Base-by-base conservation (phyloP, 169 alveolate species). In the Plasmodium blacklocki region DNA sequence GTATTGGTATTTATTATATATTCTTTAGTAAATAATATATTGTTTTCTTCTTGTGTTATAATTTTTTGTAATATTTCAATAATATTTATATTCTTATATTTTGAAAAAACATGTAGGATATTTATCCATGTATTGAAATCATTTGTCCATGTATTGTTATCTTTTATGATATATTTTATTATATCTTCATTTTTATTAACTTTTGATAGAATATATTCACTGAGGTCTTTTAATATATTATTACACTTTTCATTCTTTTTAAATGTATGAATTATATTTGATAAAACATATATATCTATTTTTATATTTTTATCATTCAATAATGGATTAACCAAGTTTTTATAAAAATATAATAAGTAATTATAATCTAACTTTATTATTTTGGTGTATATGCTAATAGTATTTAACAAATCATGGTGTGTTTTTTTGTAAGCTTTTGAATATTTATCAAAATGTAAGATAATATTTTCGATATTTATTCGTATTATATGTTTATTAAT, bases 191-290 rank as follows among this genome's bases (percentile, higher is more conserved):
- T 50, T 21, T 32, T 18, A 21, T 26, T 2, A 32, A 74, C 19
- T 18, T 45, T 39, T 8, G 23, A 6, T 15, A 58, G 5, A 19
- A 78, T 78, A 15, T 50, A 45, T 15, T 78, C 71, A 26, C 54
- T 59, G 12, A 78, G 15, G 66, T 78, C 59, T 49, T 66, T 66
- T 71, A 78, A 23, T 32, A 78, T 32, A 39, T 50, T 18, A 45
- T 78, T 29, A 52, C 52, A 64, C 6, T 66, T 47, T 63, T 78
- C 76, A 50, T 26, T 18, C 67, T 58, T 78, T 32, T 78, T 78
- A 78, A 49, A 78, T 19, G 89, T 78, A 64, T 66, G 64, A 47
- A 78, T 70, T 29, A 78, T 67, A 47, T 78, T 78, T 9, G 89
- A 76, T 66, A 78, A 19, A 6, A 58, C 15, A 9, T n/a, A 2